phyloP scores from a whole-genome alignment of 2,329 filamentous ascomycete species.

The Hansfordia pulvinata region DNA sequence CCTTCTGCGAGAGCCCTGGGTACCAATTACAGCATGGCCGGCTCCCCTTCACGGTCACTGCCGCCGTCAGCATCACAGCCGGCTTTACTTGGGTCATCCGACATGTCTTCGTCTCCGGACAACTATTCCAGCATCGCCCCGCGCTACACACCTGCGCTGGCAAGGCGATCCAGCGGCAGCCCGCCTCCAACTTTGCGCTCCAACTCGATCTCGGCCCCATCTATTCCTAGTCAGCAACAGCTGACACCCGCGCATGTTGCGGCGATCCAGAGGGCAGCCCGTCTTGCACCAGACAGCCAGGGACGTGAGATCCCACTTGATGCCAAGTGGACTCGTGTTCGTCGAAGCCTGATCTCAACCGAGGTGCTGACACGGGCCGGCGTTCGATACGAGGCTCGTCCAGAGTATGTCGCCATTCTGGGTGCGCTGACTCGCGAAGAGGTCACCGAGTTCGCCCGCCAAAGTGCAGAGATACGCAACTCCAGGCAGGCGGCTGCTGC shows the following conservation, averaged over 20 bases:
- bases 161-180: slow-evolving; percentile 20
- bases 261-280: slow-evolving; percentile 14
- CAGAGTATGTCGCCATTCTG: slow-evolving; percentile 45
- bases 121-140: slow-evolving; percentile 22
- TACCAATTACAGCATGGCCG: slow-evolving; percentile 23
- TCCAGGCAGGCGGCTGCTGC: slow-evolving; percentile 17
- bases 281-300: slow-evolving; percentile 40
- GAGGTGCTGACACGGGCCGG: slow-evolving; percentile 41
- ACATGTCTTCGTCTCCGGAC: slow-evolving; percentile 19
- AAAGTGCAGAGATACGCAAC: slow-evolving; percentile 31
- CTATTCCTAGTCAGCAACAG: slow-evolving; percentile 8
- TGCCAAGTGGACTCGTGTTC: slow-evolving; percentile 46
- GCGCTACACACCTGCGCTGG: slow-evolving; percentile 22
- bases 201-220: slow-evolving; percentile 13
- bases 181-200: slow-evolving; percentile 12
- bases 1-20: slow-evolving; percentile 4
- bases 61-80: slow-evolving; percentile 20
- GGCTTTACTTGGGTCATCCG: slow-evolving; percentile 19
- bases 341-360: slow-evolving; percentile 39
- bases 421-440: slow-evolving; percentile 38
- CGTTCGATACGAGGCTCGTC: slow-evolving; percentile 45
- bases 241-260: slow-evolving; percentile 6
- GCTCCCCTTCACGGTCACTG: slow-evolving; percentile 19
- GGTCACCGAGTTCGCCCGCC: slow-evolving; percentile 35
- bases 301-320: slow-evolving; percentile 42